Conservation (phyloP, 1,284 basidiomycete genomes). For the Austroboletus rostrupii region DNA sequence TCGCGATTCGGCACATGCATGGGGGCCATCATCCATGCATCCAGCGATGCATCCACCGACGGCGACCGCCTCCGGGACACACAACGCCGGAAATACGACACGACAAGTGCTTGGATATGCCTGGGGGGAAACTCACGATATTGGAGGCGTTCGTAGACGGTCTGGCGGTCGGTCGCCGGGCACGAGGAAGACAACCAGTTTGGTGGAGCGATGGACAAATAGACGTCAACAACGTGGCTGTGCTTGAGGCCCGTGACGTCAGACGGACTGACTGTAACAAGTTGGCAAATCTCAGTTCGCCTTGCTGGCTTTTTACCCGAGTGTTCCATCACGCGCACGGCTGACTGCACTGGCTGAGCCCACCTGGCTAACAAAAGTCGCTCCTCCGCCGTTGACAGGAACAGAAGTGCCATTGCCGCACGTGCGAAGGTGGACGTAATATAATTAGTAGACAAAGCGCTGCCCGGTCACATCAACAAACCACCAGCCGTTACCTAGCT, state of each 20-base stretch:
- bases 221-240: constrained; percentile 31
- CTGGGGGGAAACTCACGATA: constrained; percentile 35
- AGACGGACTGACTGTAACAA: not conserved
- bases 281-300: too few relatives aligned
- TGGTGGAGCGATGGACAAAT: constrained; percentile 11
- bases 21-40: constrained; percentile 27
- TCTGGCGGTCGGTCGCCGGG: constrained; percentile 1
- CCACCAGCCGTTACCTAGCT: not conserved
- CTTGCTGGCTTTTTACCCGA: not conserved
- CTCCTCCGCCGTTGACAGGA: not conserved
- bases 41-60: constrained; percentile 31
- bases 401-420: not conserved
- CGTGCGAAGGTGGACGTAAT: constrained; percentile 18
- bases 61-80: not conserved
- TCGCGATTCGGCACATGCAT: constrained; percentile 1
- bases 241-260: constrained; percentile 1
- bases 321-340: not conserved
- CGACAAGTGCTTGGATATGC: not conserved
- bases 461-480: constrained; percentile 1
- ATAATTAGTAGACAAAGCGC: constrained; percentile 1
- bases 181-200: not conserved
- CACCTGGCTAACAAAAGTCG: not conserved
- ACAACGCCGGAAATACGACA: not conserved
- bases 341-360: not conserved
- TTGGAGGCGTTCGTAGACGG: constrained; percentile 33